These are phyloP conservation scores for Cladosporium sp. DNA, from an alignment of 2,329 filamentous ascomycete genomes.

Conservation along the genomic window DNA sequence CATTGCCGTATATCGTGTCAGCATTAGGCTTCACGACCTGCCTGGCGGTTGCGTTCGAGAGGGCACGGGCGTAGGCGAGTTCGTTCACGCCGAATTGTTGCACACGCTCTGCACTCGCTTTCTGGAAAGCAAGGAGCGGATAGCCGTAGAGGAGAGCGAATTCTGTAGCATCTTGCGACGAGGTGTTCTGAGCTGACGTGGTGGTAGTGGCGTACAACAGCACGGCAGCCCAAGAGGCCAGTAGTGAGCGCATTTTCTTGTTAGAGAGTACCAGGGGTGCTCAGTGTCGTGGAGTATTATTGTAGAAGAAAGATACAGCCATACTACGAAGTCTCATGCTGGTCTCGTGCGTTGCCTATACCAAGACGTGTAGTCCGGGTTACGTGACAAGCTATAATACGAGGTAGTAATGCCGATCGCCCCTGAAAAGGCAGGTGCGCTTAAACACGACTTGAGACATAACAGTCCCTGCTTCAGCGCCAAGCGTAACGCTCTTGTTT, in stretches of 20 bases:
- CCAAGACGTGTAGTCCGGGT: slow-evolving; percentile 2
- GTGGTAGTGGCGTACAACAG: background rate
- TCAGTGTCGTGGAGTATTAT: background rate
- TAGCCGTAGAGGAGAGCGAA: slow-evolving; percentile 29
- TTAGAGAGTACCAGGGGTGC: background rate
- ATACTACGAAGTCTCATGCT: background rate
- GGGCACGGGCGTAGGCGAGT: slow-evolving; percentile 19
- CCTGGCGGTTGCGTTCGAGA: slow-evolving; percentile 16
- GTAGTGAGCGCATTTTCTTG: background rate
- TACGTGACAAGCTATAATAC: slow-evolving; percentile 5
- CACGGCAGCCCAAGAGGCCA: background rate
- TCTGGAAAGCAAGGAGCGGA: slow-evolving; percentile 25
- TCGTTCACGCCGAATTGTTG: slow-evolving; percentile 20
- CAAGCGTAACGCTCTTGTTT: background rate
- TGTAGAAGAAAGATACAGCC: background rate
- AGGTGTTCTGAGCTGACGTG: slow-evolving; percentile 7
- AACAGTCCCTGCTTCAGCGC: background rate
- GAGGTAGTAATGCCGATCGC: background rate
- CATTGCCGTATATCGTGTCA: slow-evolving; percentile 28
- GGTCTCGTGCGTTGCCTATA: background rate
- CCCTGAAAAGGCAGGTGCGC: background rate
- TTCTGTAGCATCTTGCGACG: slow-evolving; percentile 24
- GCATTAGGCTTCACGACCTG: slow-evolving; percentile 29
- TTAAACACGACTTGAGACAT: slow-evolving; percentile 6
- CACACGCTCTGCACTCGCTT: slow-evolving; percentile 15